Evolutionary conservation across 192 early-diverging fungal species (phyloP), one percentile per base, ranked within the genome.

Genomic region (Ambispora gerdemannii): DNA sequence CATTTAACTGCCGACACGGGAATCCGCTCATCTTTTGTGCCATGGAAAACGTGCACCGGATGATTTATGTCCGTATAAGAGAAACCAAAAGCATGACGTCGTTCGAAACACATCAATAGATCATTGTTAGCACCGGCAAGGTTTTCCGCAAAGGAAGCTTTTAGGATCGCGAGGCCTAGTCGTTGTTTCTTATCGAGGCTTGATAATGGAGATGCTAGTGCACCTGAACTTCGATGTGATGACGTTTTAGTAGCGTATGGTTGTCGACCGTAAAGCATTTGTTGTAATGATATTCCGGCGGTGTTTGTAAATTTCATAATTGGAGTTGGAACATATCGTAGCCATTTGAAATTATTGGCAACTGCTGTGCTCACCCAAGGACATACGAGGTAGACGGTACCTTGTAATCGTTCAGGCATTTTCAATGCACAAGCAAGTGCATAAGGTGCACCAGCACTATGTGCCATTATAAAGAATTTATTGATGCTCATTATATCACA

Each of bases 401-500:
- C 77, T 19, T 75, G 71, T 31, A 78, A 64, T 63, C 77, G 64
- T 27, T 73, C 20, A 47, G 74, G 74, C 43, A 78, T 63, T 65
- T 74, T 50, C 0, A 78, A 63, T 3, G 74, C 77, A 66, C 77
- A 78, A 34, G 77, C 73, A 73, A 78, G 74, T 19, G 77, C 77
- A 35, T 78, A 75, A 35, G 75, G 74, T 17, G 77, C 77, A 27
- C 77, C 77, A 63, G 73, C 74, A n/a, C 72, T 74, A 60, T 78
- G 77, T 11, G 73, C 77, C 71, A 78, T 78, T 47, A 78, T 63
- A 19, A 74, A 78, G 50, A 78, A 78, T 49, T 78, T 78, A 70
- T 78, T 73, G 69, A 78, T 78, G 63, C 75, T 75, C 66, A 78
- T 75, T 2, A 73, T 74, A 49, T 78, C 69, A 8, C 73, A 73